Evolutionary conservation across 2,329 filamentous ascomycete species (phyloP).

Genomic region (Xylaria sp.): DNA sequence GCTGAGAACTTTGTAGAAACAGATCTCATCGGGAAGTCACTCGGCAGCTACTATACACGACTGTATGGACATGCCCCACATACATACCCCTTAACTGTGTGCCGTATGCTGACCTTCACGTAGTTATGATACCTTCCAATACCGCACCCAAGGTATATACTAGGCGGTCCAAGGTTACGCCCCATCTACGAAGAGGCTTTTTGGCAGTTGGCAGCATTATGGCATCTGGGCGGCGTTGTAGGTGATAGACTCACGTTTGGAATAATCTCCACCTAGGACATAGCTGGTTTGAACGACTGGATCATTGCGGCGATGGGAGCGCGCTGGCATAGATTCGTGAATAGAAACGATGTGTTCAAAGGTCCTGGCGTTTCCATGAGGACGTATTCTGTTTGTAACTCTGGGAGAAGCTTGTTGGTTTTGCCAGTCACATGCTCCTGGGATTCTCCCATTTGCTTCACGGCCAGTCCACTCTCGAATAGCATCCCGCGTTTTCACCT

Average conservation of each 20-base stretch:
- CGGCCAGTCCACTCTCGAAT: neutral
- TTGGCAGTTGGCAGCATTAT: constrained; percentile 27
- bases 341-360: constrained; percentile 22
- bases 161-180: constrained; percentile 43
- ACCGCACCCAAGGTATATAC: constrained; percentile 86
- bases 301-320: constrained; percentile 24
- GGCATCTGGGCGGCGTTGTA: constrained; percentile 39
- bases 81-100: constrained; percentile 3
- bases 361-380: neutral
- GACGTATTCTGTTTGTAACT: neutral
- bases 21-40: constrained; percentile 77
- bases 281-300: constrained; percentile 28
- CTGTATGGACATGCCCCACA: constrained; percentile 61
- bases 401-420: neutral
- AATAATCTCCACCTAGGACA: constrained; percentile 28
- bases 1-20: constrained; percentile 80
- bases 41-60: constrained; percentile 85
- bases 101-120: constrained; percentile 16
- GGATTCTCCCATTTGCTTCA: neutral
- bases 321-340: constrained; percentile 25
- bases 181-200: constrained; percentile 16
- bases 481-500: too few relatives aligned
- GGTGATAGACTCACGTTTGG: constrained; percentile 35
- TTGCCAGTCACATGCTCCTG: neutral
- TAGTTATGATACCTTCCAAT: constrained; percentile 85